These are phyloP conservation scores for Aspergillus avenaceus DNA, from an alignment of 495 filamentous ascomycete species.

Conservation along the genomic window DNA sequence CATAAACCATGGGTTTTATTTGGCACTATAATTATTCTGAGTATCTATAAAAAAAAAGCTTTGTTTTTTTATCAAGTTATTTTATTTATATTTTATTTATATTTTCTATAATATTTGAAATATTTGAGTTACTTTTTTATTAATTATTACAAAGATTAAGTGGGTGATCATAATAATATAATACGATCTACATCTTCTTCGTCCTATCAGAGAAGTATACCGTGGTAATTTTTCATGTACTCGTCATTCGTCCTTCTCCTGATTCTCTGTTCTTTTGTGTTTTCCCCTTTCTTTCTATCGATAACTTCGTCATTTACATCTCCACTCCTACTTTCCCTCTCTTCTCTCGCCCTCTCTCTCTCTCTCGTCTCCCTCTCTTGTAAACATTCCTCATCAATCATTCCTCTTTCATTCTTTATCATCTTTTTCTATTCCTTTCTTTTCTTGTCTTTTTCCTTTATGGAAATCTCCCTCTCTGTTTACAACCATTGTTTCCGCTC, in stretches of 20 bases:
- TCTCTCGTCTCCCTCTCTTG: neutral
- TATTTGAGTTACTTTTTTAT: no score
- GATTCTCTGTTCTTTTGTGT: no score
- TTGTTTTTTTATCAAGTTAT: no score
- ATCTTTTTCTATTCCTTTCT: neutral
- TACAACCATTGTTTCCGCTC: constrained; percentile 1
- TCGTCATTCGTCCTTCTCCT: no score
- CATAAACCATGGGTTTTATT: no score
- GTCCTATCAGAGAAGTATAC: no score
- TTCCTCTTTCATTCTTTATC: neutral
- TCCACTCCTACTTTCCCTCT: constrained; percentile 1
- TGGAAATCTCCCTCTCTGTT: neutral
- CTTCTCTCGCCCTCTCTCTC: constrained; percentile 4
- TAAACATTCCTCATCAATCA: neutral
- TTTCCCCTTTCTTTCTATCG: constrained; percentile 6
- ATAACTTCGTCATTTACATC: neutral
- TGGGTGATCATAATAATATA: no score
- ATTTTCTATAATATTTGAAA: neutral
- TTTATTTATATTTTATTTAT: neutral
- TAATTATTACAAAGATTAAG: no score
- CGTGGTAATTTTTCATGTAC: no score
- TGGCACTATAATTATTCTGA: no score
- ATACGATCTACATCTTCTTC: no score
- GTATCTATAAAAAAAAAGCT: no score
- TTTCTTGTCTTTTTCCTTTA: constrained; percentile 1